Percentiles rank a stretch among this genome's conserved stretches.
phyloP scores from a whole-genome alignment of 2,329 filamentous ascomycete species.

The Diaporthe batatas region DNA sequence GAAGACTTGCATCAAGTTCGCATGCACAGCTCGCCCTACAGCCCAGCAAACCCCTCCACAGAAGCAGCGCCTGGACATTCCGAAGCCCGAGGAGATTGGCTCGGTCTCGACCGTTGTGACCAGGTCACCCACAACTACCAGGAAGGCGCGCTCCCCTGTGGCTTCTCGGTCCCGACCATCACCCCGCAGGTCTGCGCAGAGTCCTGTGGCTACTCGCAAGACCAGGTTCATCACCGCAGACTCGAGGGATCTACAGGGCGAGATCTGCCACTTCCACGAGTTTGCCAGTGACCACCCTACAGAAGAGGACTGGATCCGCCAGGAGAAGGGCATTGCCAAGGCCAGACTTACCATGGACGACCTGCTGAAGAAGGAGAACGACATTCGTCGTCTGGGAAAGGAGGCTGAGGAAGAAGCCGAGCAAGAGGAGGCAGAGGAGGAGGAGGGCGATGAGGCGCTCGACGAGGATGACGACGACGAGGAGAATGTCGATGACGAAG shows the following conservation, averaged over 20 bases:
- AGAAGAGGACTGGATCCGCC: conserved; percentile 90
- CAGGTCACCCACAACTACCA: conserved; percentile 44
- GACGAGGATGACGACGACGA: conserved; percentile 58
- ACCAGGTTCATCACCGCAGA: conserved; percentile 66
- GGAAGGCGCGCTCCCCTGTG: conserved; percentile 48
- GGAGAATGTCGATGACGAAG: conserved; percentile 61
- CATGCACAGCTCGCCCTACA: conserved; percentile 71
- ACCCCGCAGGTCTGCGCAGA: conserved; percentile 55
- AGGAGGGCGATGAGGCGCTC: conserved; percentile 57
- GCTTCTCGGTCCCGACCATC: conserved; percentile 47
- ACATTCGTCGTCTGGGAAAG: conserved; percentile 85
- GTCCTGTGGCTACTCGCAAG: conserved; percentile 53
- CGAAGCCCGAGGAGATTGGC: conserved; percentile 35
- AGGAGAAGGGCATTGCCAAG: conserved; percentile 73
- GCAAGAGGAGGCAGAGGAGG: conserved; percentile 75
- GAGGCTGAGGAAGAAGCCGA: conserved; percentile 93
- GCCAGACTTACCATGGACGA: conserved; percentile 89
- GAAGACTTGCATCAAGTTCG: conserved; percentile 80
- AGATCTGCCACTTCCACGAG: conserved; percentile 83
- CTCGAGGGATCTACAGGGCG: conserved; percentile 63
- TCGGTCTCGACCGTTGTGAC: conserved; percentile 40
- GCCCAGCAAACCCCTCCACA: conserved; percentile 46
- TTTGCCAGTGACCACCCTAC: conserved; percentile 87
- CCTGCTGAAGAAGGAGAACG: conserved; percentile 89
- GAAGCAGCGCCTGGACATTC: conserved; percentile 17